A percentile compares a stretch with the other conserved stretches of the same genome.
Evolutionary conservation across 306 rosid species (phyloP).

Genomic region (Medicago truncatula): MtrunA17r5.0-ANR NC_053046.1:12193001-12193500

Average conservation of each 20-base stretch:
- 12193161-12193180: too few species aligned
- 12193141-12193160: too few species aligned
- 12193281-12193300: conserved; percentile 64
- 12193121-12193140: too few species aligned
- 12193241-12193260: not conserved
- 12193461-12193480: not conserved
- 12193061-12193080: too few species aligned
- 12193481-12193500: not conserved
- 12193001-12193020: too few species aligned
- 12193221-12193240: too few species aligned
- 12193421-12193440: conserved; percentile 39
- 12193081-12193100: too few species aligned
- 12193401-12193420: conserved; percentile 55
- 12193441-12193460: conserved; percentile 12
- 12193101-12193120: too few species aligned
- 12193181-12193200: too few species aligned
- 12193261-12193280: conserved; percentile 34
- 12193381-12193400: conserved; percentile 76
- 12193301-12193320: conserved; percentile 79
- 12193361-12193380: conserved; percentile 80
- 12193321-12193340: conserved; percentile 81
- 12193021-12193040: too few species aligned
- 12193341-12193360: conserved; percentile 67
- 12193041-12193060: too few species aligned
- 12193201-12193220: too few species aligned